A percentile compares a stretch with the other conserved stretches of the same genome.
These are phyloP conservation scores for Penicillium glabrum DNA, from an alignment of 2,329 filamentous ascomycete species.

Conservation along the genomic window DNA sequence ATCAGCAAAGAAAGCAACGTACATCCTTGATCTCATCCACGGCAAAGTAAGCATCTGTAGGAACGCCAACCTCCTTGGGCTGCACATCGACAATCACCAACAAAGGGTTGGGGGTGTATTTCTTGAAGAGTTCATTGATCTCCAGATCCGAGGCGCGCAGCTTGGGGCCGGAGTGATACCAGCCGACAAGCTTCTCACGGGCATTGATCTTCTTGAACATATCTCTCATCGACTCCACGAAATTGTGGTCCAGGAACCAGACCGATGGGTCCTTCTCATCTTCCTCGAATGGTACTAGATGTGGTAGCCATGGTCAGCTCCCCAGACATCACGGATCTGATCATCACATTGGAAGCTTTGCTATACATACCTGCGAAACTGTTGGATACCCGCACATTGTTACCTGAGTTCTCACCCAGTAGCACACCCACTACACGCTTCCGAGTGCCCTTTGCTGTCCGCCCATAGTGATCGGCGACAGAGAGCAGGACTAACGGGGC, in stretches of 20 bases:
- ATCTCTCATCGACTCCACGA: slow-evolving; percentile 98
- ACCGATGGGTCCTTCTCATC: slow-evolving; percentile 98
- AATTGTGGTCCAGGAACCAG: slow-evolving; percentile 99
- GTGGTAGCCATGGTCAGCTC: background rate
- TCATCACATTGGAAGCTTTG: slow-evolving; percentile 14
- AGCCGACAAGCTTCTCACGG: slow-evolving; percentile 96
- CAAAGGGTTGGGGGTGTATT: slow-evolving; percentile 94
- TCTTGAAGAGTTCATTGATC: slow-evolving; percentile 99
- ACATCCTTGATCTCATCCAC: slow-evolving; percentile 99
- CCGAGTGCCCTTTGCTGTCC: slow-evolving; percentile 83
- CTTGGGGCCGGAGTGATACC: slow-evolving; percentile 99
- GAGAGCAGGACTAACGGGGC: slow-evolving; percentile 97
- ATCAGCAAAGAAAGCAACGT: slow-evolving; percentile 37
- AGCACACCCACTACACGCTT: slow-evolving; percentile 91
- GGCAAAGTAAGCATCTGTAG: slow-evolving; percentile 98
- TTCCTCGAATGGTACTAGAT: slow-evolving; percentile 91
- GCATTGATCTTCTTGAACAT: slow-evolving; percentile 99
- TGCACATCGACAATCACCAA: slow-evolving; percentile 98
- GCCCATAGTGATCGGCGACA: slow-evolving; percentile 96
- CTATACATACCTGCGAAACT: slow-evolving; percentile 81
- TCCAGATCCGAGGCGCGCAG: slow-evolving; percentile 93
- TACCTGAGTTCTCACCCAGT: slow-evolving; percentile 92
- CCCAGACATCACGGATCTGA: background rate
- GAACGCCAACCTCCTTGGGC: slow-evolving; percentile 95
- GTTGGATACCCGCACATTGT: slow-evolving; percentile 95